Percentiles rank a stretch among this genome's conserved stretches.
These are phyloP conservation scores for Bromus sterilis DNA, from an alignment of 176 grass and related monocot genomes.

Conservation along the genomic window DNA sequence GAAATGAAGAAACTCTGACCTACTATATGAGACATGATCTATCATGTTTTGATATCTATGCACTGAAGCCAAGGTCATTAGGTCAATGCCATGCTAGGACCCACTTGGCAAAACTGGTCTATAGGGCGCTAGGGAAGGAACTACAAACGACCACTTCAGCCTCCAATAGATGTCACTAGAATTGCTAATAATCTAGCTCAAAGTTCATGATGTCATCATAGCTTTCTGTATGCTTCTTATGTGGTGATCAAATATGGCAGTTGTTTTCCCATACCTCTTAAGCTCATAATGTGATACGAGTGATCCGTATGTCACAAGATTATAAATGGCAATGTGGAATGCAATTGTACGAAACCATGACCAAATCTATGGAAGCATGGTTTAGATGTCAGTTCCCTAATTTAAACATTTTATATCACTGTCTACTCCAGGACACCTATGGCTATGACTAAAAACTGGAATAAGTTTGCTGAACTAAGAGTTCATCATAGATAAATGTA, in stretches of 20 bases:
- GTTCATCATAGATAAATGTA: background rate
- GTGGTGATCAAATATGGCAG: background rate
- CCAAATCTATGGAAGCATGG: background rate
- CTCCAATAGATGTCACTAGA: background rate
- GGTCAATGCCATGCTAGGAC: background rate
- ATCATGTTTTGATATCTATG: background rate
- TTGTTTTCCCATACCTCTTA: background rate
- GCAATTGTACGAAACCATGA: background rate
- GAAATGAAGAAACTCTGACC: background rate
- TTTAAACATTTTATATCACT: background rate
- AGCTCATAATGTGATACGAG: background rate
- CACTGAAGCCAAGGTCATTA: background rate
- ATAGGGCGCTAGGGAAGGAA: too few relatives aligned
- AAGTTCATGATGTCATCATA: background rate
- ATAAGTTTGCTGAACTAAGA: background rate
- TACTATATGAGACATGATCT: background rate
- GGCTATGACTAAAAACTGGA: background rate
- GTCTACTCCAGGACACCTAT: background rate
- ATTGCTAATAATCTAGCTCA: background rate
- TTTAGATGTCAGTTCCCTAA: background rate
- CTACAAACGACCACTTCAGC: background rate
- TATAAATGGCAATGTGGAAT: background rate
- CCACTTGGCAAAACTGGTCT: too few relatives aligned
- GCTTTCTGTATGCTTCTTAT: background rate
- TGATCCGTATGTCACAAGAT: background rate